Conservation (phyloP, 352 stramenopile genomes). For the Globisporangium spinosum region DNA sequence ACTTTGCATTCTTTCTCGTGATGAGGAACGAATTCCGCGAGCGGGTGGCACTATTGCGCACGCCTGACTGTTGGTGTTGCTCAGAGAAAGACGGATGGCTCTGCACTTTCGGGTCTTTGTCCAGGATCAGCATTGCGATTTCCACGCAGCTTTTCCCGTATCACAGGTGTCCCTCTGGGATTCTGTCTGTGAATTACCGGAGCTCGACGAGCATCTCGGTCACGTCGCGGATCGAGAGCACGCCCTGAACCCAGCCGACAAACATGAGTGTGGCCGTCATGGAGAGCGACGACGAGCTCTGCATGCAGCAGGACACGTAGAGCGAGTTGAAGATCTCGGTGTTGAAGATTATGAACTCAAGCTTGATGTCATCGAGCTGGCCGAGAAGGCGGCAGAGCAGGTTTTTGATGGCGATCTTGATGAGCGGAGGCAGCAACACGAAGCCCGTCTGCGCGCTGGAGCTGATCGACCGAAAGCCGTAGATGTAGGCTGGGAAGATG, state of each 20-base stretch:
- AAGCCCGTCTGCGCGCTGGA: constrained; percentile 25
- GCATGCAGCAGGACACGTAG: constrained; percentile 25
- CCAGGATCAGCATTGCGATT: not conserved
- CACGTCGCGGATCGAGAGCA: too few relatives aligned
- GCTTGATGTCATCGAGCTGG: constrained; percentile 20
- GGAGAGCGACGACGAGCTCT: constrained; percentile 15
- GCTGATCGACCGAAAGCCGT: constrained; percentile 21
- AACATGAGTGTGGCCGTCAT: not conserved
- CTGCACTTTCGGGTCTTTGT: too few relatives aligned
- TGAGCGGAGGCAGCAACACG: constrained; percentile 29
- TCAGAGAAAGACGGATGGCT: too few relatives aligned
- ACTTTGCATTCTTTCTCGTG: too few relatives aligned
- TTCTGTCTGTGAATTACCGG: too few relatives aligned
- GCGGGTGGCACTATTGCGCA: too few relatives aligned
- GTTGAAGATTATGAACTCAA: constrained; percentile 25
- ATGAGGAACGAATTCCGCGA: too few relatives aligned
- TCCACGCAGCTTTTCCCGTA: not conserved
- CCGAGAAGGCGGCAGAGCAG: constrained; percentile 20
- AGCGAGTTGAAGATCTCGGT: constrained; percentile 28
- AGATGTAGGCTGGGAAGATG: constrained; percentile 43
- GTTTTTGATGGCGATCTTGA: constrained; percentile 39
- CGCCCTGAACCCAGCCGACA: too few relatives aligned
- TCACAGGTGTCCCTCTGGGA: not conserved
- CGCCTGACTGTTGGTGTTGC: too few relatives aligned
- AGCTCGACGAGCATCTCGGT: too few relatives aligned